Percentiles rank a stretch among this genome's conserved stretches.
phyloP scores from a whole-genome alignment of 1,284 basidiomycete species.

The Moesziomyces parantarcticus region DNA sequence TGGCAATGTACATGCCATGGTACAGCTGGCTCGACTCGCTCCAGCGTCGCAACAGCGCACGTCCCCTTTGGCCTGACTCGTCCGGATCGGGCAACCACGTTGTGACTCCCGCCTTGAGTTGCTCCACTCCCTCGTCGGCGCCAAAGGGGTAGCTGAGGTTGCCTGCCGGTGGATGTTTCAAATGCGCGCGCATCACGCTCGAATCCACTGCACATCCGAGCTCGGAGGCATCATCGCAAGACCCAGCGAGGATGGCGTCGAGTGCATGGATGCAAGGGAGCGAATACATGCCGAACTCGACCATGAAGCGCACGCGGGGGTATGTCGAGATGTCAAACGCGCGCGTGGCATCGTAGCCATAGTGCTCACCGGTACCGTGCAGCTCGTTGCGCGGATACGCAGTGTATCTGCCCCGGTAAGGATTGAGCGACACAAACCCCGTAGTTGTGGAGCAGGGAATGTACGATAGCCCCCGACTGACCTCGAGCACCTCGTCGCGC shows the following conservation, averaged over 20 bases:
- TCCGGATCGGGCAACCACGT: slow-evolving; percentile 61
- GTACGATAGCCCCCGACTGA: slow-evolving; percentile 74
- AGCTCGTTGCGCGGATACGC: slow-evolving; percentile 72
- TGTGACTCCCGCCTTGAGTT: slow-evolving; percentile 73
- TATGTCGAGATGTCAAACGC: slow-evolving; percentile 75
- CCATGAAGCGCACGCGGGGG: slow-evolving; percentile 74
- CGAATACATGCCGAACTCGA: slow-evolving; percentile 77
- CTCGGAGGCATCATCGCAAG: slow-evolving; percentile 34
- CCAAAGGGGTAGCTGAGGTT: slow-evolving; percentile 74
- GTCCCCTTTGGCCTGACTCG: neutral
- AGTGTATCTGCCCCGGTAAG: slow-evolving; percentile 73
- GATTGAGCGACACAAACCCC: slow-evolving; percentile 74
- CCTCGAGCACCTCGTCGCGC: slow-evolving; percentile 71
- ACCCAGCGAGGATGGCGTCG: slow-evolving; percentile 73
- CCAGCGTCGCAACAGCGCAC: slow-evolving; percentile 28
- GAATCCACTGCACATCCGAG: slow-evolving; percentile 75
- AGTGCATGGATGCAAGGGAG: slow-evolving; percentile 76
- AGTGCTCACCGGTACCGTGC: slow-evolving; percentile 70
- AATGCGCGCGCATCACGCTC: slow-evolving; percentile 73
- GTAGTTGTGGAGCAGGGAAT: slow-evolving; percentile 74
- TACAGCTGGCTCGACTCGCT: slow-evolving; percentile 46
- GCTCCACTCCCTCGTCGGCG: slow-evolving; percentile 72
- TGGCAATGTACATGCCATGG: slow-evolving; percentile 63
- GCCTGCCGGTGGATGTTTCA: slow-evolving; percentile 74
- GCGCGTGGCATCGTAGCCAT: slow-evolving; percentile 73